Percentiles rank a stretch among this genome's conserved stretches.
These are phyloP conservation scores for Penicillium sp. DNA, from an alignment of 2,329 filamentous ascomycete genomes.

Conservation along the genomic window DNA sequence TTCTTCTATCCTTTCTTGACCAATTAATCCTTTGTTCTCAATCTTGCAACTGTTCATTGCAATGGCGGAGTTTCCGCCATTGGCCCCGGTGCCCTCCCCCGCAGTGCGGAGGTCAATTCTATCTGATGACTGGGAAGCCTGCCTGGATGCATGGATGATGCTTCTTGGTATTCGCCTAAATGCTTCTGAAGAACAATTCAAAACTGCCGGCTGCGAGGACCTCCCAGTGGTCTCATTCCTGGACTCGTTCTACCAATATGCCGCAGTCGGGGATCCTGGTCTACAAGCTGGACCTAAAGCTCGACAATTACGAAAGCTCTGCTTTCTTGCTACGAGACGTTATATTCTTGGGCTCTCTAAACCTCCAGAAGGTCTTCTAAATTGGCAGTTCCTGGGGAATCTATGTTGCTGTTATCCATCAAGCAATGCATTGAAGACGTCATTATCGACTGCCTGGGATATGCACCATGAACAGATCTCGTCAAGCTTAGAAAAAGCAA, in stretches of 20 bases:
- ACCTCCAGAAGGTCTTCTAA: slow-evolving; percentile 51
- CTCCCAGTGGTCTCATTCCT: slow-evolving; percentile 63
- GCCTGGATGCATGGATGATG: slow-evolving; percentile 72
- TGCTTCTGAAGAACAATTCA: slow-evolving; percentile 57
- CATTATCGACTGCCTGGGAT: slow-evolving; percentile 53
- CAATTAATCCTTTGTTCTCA: background rate
- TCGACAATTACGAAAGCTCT: slow-evolving; percentile 57
- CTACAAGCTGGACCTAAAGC: slow-evolving; percentile 38
- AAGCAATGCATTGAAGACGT: slow-evolving; percentile 53
- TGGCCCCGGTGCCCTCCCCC: slow-evolving; percentile 74
- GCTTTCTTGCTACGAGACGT: slow-evolving; percentile 63
- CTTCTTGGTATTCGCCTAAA: slow-evolving; percentile 65
- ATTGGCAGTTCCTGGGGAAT: slow-evolving; percentile 67
- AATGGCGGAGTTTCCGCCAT: slow-evolving; percentile 60
- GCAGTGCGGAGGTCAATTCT: slow-evolving; percentile 65
- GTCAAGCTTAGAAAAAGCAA: slow-evolving; percentile 38
- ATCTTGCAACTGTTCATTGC: background rate
- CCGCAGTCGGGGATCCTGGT: slow-evolving; percentile 32
- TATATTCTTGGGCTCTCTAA: slow-evolving; percentile 50
- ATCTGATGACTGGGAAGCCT: slow-evolving; percentile 71
- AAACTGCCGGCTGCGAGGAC: slow-evolving; percentile 51
- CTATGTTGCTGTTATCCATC: slow-evolving; percentile 66
- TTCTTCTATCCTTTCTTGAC: slow-evolving; percentile 1
- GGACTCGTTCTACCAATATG: slow-evolving; percentile 62
- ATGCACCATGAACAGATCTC: slow-evolving; percentile 33